Evolutionary conservation across 2,329 filamentous ascomycete species (phyloP), one percentile per base, ranked within the genome.

Genomic region (Chaetomiaceae sp.): DNA sequence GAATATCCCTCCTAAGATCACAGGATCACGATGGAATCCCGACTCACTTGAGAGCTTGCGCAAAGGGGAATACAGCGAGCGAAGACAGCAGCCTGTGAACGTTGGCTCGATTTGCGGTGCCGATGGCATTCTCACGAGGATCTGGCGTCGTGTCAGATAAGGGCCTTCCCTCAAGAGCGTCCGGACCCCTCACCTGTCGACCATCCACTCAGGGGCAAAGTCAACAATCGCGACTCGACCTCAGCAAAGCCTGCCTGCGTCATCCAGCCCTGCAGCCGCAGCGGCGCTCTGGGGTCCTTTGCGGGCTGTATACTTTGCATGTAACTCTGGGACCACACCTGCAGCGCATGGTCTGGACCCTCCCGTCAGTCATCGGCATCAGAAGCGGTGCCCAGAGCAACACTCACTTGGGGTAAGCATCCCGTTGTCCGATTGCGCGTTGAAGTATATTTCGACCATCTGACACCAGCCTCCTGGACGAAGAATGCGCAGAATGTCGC

Each of bases 391-490:
- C 33, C 44, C 22, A 22, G 14, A 15, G 20, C 8, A 23, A 22
- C 14, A 62, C 76, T 68, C 64, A 78, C 82, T 76, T 47, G 84
- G 78, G 11, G 82, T 84, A 62, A 94, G 72, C n/a, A 82, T 83
- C 5, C 90, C 90, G 63, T 89, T 95, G 61, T 92, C 84, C 0
- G 89, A 95, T 68, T 95, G 91, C 23, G 89, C 84, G 59, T 90
- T 89, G 68, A 85, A 86, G 65, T 95, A 90, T 63, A 91, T 81
- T 66, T 96, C 91, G n/a, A 89, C 81, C 79, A 95, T 85, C 65
- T 96, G 90, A 55, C 88, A 80, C 89, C 90, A 96, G 1, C 91
- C 91, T 2, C 85, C 87, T 6, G 84, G 85, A 47, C 82, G 85
- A 58, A 91, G 73, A 9, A 90, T 78, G 20, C 82, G 78, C 59